Evolutionary conservation across 129 eudicot genomes (phyloP).

Genomic region (Calendula officinalis): DNA sequence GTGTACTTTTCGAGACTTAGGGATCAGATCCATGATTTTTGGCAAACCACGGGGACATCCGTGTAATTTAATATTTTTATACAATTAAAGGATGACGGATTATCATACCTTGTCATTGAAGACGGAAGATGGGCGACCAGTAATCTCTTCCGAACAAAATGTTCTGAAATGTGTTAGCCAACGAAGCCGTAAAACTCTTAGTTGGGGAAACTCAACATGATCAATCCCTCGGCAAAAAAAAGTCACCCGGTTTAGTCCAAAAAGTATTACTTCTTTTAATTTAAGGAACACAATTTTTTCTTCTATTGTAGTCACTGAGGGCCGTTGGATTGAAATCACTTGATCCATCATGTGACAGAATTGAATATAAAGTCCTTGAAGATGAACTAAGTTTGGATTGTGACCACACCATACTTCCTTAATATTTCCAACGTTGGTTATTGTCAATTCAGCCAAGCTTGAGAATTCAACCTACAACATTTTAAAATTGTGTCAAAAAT

Average conservation of each 20-base stretch:
- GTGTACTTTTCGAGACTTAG: too few species aligned
- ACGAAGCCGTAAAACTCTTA: conserved; percentile 29
- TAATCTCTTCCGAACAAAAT: conserved; percentile 27
- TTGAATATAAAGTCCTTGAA: conserved; percentile 38
- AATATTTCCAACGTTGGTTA: conserved; percentile 29
- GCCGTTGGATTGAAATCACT: conserved; percentile 34
- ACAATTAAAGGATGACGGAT: too few species aligned
- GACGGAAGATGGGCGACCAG: conserved; percentile 13
- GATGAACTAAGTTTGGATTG: conserved; percentile 34
- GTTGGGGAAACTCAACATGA: conserved; percentile 37
- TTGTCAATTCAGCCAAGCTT: conserved; percentile 33
- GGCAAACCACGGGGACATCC: too few species aligned
- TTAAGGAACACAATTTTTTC: conserved; percentile 37
- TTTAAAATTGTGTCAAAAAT: conserved; percentile 14
- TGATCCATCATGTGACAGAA: conserved; percentile 37
- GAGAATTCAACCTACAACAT: conserved; percentile 31
- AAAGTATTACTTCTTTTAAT: conserved; percentile 35
- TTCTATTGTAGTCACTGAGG: conserved; percentile 20
- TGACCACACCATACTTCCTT: conserved; percentile 42
- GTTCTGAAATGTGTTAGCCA: conserved; percentile 33
- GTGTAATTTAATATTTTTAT: too few species aligned
- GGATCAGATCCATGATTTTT: too few species aligned
- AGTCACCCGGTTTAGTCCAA: conserved; percentile 24
- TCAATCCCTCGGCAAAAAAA: conserved; percentile 38
- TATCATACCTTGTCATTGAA: conserved; percentile 33